Percentiles rank a stretch among this genome's conserved stretches.
Conservation (phyloP, 148 eudicot genomes). For the Vaccinium corymbosum region DNA sequence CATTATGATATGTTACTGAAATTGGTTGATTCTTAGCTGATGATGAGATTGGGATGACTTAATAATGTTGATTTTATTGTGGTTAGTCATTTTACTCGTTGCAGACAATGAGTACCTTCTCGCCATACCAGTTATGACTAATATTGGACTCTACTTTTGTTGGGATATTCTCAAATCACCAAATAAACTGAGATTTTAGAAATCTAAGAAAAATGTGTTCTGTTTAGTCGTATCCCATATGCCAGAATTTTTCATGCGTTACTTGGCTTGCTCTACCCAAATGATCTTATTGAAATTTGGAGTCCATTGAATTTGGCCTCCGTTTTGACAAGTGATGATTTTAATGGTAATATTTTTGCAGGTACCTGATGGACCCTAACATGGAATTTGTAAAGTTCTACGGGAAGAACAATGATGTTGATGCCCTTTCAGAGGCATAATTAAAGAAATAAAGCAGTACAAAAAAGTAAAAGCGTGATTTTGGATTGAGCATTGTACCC, state of each 20-base stretch:
- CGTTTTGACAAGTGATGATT: neutral
- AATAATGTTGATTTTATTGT: neutral
- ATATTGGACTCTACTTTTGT: neutral
- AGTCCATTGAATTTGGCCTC: neutral
- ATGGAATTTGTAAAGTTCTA: constrained; percentile 87
- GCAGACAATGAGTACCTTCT: neutral
- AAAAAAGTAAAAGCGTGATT: constrained; percentile 39
- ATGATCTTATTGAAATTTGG: neutral
- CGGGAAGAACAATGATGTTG: constrained; percentile 78
- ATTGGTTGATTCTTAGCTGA: neutral
- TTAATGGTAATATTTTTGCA: constrained; percentile 25
- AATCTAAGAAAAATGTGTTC: neutral
- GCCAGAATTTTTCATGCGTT: too few relatives aligned
- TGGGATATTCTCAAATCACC: neutral
- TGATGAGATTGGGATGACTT: neutral
- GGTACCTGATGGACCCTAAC: constrained; percentile 94
- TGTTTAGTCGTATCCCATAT: neutral
- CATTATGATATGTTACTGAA: neutral
- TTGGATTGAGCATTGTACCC: neutral
- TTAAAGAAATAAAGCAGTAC: constrained; percentile 70
- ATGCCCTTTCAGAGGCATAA: constrained; percentile 72
- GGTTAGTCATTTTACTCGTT: neutral
- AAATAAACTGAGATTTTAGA: neutral
- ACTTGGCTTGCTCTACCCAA: neutral
- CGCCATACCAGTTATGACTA: neutral